These are phyloP conservation scores for Orbilia javanica DNA, from an alignment of 2,329 filamentous ascomycete species.

Conservation along the genomic window DNA sequence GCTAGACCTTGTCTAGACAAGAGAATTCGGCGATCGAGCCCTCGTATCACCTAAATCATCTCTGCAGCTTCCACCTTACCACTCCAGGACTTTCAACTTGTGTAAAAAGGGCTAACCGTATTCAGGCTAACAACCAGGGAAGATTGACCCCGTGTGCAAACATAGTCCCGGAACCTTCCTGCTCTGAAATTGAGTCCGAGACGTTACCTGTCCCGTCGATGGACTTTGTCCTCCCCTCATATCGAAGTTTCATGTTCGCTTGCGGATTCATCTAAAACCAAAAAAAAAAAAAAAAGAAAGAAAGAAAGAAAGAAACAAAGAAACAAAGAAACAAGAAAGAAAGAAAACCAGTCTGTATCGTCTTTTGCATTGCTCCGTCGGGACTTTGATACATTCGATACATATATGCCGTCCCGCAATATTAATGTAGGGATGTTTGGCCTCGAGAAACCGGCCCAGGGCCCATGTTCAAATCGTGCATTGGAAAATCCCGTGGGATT, in stretches of 20 bases:
- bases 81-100: conserved; percentile 49
- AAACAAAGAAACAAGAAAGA: too few species aligned
- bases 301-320: too few species aligned
- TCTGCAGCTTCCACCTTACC: conserved; percentile 27
- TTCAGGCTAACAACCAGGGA: not conserved
- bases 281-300: too few species aligned
- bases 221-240: conserved; percentile 4
- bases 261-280: conserved; percentile 2
- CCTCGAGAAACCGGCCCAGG: not conserved
- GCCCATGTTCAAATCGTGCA: conserved; percentile 11
- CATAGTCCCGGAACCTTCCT: conserved; percentile 35
- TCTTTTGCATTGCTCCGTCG: not conserved
- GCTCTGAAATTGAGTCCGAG: conserved; percentile 9
- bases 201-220: conserved; percentile 28
- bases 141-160: conserved; percentile 1
- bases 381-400: conserved; percentile 6
- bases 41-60: conserved; percentile 31
- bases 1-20: conserved; percentile 25
- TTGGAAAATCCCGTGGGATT: conserved; percentile 55
- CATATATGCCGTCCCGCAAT: conserved; percentile 5
- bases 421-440: conserved; percentile 1
- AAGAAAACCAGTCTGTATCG: not conserved
- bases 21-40: conserved; percentile 51
- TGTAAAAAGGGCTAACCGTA: conserved; percentile 27
- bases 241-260: conserved; percentile 5